These are phyloP conservation scores for Sporisorium scitamineum DNA, from an alignment of 1,284 basidiomycete species.

Conservation along the genomic window DNA sequence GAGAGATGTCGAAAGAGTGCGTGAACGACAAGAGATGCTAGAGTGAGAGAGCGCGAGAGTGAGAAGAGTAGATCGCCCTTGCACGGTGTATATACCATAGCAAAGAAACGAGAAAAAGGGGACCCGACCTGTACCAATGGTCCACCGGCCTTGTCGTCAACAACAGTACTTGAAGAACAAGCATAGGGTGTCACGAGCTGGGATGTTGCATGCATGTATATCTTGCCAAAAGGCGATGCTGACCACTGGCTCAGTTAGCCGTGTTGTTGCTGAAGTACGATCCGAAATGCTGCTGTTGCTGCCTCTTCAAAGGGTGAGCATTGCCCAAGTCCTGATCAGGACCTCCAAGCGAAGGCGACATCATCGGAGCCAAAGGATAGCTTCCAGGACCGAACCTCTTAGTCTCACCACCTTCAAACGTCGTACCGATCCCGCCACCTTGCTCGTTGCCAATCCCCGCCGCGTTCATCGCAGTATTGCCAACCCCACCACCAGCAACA, in stretches of 20 bases:
- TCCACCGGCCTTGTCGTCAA: not conserved
- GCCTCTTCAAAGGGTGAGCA: constrained; percentile 6
- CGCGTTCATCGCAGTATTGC: not conserved
- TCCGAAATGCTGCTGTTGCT: constrained; percentile 15
- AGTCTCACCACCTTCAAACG: constrained; percentile 9
- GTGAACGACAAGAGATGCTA: not conserved
- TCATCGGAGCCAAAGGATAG: constrained; percentile 19
- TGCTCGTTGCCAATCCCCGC: constrained; percentile 11
- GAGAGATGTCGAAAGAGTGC: not conserved
- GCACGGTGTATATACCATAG: not conserved
- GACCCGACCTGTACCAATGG: not conserved
- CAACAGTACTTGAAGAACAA: not conserved
- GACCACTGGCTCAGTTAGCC: not conserved
- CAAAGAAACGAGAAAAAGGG: not conserved
- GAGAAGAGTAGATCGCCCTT: not conserved
- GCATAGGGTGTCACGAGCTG: not conserved
- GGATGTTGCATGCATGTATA: not conserved
- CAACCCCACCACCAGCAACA: constrained; percentile 7
- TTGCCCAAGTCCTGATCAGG: constrained; percentile 12
- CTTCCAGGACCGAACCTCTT: constrained; percentile 25
- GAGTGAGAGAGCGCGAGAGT: not conserved
- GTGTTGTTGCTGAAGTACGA: constrained; percentile 28
- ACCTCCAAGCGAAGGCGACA: constrained; percentile 20
- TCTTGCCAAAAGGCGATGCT: no score
- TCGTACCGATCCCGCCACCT: constrained; percentile 2